Percentiles rank a stretch among this genome's conserved stretches.
These are phyloP conservation scores for Pyricularia sp. DNA, from an alignment of 2,329 filamentous ascomycete genomes.

Conservation along the genomic window DNA sequence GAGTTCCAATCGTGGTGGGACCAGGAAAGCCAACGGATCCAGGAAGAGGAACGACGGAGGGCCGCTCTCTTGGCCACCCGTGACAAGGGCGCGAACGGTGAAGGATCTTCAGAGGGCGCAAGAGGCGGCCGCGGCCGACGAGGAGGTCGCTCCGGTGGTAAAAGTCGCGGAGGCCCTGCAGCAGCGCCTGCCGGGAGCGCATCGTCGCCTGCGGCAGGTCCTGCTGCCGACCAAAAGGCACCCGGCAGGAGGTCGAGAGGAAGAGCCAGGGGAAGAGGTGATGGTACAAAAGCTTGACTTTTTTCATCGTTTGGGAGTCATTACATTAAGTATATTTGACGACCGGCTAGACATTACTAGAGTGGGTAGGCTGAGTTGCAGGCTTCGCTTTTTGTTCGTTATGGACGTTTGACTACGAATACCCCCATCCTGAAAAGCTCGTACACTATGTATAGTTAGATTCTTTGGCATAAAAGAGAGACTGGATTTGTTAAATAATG, in stretches of 20 bases:
- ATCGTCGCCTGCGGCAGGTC: not conserved
- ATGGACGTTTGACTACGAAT: not conserved
- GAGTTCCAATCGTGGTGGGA: slow-evolving; percentile 98
- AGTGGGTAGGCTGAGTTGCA: not conserved
- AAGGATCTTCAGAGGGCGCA: not conserved
- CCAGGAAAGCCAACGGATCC: slow-evolving; percentile 65
- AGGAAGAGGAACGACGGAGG: slow-evolving; percentile 47
- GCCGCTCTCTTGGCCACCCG: slow-evolving; percentile 12
- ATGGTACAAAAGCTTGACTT: not conserved
- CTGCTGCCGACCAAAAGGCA: not conserved
- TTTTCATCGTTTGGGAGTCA: not conserved
- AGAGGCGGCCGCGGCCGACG: not conserved
- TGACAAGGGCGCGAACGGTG: not conserved
- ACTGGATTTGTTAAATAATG: not conserved
- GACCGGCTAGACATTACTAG: not conserved
- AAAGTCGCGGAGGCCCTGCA: not conserved
- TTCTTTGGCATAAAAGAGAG: not conserved
- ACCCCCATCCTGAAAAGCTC: not conserved
- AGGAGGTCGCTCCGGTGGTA: not conserved
- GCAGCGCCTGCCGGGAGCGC: not conserved
- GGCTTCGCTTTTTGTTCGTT: not conserved
- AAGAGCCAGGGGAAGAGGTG: not conserved
- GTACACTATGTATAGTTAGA: not conserved
- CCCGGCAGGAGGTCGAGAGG: not conserved
- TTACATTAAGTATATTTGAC: not conserved